phyloP scores from a whole-genome alignment of 2,329 filamentous ascomycete genomes.

The Colletotrichum sp. region DNA sequence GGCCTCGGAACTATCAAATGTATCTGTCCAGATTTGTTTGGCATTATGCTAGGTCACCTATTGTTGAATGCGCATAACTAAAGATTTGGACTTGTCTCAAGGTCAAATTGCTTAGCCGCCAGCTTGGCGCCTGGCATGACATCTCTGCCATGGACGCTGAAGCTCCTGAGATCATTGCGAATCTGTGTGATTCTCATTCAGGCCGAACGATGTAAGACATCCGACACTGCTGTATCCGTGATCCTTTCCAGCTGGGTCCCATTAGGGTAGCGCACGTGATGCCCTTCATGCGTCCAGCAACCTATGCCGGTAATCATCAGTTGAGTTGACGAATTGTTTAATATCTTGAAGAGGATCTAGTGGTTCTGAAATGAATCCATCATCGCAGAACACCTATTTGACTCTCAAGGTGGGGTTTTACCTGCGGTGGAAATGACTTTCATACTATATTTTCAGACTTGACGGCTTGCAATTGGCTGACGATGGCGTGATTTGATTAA shows the following conservation, averaged over 20 bases:
- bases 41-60: neutral
- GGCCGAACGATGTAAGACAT: rapidly evolving
- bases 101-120: neutral
- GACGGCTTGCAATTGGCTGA: neutral
- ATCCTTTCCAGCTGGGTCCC: neutral
- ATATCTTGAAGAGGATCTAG: neutral
- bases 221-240: rapidly evolving
- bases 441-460: rapidly evolving
- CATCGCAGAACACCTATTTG: neutral
- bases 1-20: neutral
- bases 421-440: neutral
- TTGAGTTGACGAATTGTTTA: neutral
- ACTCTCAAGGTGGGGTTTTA: neutral
- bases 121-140: neutral
- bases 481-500: neutral
- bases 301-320: neutral
- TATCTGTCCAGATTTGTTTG: neutral
- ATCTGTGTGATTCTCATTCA: neutral
- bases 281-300: neutral
- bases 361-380: neutral
- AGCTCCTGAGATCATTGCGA: neutral
- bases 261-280: neutral
- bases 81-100: neutral
- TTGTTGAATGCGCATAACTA: neutral
- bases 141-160: neutral